These are phyloP conservation scores for Solanum pinnatisectum DNA, from an alignment of 257 asterid species.

Conservation along the genomic window DNA sequence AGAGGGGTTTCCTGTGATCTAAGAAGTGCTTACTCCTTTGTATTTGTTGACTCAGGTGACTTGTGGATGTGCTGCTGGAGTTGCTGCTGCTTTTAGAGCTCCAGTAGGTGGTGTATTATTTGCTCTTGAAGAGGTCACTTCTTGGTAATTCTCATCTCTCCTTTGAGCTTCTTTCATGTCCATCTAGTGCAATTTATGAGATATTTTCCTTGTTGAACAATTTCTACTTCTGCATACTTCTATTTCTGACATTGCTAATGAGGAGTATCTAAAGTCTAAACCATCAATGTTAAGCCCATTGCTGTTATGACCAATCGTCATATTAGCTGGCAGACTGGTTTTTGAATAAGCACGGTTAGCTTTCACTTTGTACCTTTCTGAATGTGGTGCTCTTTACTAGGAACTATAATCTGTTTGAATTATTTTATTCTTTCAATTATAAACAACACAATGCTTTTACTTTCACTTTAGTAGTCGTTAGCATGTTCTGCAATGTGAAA, in stretches of 20 bases:
- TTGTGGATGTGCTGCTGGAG: conserved; percentile 99
- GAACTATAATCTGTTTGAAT: background rate
- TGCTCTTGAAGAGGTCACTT: conserved; percentile 97
- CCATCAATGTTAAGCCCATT: background rate
- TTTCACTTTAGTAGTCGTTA: background rate
- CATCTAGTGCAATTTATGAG: background rate
- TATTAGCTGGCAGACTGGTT: background rate
- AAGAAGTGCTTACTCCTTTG: conserved; percentile 26
- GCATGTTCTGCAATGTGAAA: background rate
- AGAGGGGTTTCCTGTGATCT: conserved; percentile 23
- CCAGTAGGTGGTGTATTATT: conserved; percentile 99
- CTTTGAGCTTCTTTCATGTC: background rate
- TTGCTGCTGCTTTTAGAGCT: conserved; percentile 99
- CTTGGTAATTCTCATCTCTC: conserved; percentile 52
- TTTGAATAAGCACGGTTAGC: background rate
- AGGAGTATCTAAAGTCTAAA: background rate
- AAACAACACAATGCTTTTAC: background rate
- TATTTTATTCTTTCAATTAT: background rate
- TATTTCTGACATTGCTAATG: background rate
- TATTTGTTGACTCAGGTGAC: conserved; percentile 74
- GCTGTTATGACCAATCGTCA: background rate
- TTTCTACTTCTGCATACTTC: background rate
- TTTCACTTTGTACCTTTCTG: background rate
- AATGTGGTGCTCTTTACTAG: background rate
- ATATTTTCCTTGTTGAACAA: background rate